Conservation (phyloP, 2,329 filamentous ascomycete genomes). For the Aspergillus floridensis region DNA sequence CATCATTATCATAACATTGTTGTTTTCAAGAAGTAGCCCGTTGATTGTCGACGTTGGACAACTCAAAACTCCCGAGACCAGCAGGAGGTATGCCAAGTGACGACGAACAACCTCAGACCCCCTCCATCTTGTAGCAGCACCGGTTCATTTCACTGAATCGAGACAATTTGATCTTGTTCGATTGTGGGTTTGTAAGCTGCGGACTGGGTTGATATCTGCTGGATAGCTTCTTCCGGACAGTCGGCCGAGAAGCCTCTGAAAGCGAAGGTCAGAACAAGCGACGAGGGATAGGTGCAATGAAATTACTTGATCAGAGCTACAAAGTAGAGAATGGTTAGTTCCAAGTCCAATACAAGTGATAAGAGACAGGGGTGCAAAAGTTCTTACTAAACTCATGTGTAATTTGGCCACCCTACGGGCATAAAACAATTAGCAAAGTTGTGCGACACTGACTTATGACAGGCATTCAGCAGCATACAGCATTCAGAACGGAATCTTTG, state of each 20-base stretch:
- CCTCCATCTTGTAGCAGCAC: neutral
- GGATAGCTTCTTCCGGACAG: constrained; percentile 66
- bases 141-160: constrained; percentile 33
- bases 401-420: constrained; percentile 62
- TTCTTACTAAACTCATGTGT: constrained; percentile 76
- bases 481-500: constrained; percentile 66
- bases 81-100: neutral
- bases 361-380: neutral
- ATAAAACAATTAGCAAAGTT: constrained; percentile 9
- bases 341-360: neutral
- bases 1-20: neutral
- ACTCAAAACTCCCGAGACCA: constrained; percentile 5
- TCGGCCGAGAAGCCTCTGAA: constrained; percentile 73
- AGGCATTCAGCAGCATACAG: constrained; percentile 45
- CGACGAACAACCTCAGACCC: neutral
- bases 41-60: neutral
- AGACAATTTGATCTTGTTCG: constrained; percentile 73
- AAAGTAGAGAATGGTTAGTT: constrained; percentile 9
- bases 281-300: neutral
- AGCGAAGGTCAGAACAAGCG: constrained; percentile 6
- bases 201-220: constrained; percentile 64
- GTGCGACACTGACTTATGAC: neutral
- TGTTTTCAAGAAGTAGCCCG: neutral
- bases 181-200: constrained; percentile 62
- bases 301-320: constrained; percentile 45